Evolutionary conservation across 192 early-diverging fungal genomes (phyloP).

Genomic region (Podila verticillata): DNA sequence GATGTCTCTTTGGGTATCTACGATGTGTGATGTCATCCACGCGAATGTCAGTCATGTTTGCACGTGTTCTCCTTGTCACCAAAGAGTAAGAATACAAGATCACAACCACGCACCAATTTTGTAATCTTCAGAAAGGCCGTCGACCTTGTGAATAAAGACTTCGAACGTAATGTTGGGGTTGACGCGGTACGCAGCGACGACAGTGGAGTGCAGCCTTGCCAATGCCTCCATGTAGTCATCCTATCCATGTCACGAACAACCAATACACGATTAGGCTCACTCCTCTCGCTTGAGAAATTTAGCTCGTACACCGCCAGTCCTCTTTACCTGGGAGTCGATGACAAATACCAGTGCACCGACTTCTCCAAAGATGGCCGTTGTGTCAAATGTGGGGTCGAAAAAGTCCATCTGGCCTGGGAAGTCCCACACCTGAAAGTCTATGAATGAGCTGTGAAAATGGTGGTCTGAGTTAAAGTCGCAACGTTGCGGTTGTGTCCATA

Average conservation of each 20-base stretch:
- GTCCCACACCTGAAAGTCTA: constrained; percentile 91
- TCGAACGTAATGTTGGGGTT: constrained; percentile 91
- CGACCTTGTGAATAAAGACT: constrained; percentile 97
- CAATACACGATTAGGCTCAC: not conserved
- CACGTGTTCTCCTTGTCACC: no score
- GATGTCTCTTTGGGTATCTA: constrained; percentile 94
- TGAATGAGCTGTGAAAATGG: constrained; percentile 66
- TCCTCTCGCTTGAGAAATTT: constrained; percentile 9
- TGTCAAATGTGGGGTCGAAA: constrained; percentile 75
- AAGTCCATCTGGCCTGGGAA: constrained; percentile 91
- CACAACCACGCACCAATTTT: constrained; percentile 75
- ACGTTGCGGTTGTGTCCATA: not conserved
- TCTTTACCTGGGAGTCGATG: constrained; percentile 89
- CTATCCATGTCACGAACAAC: constrained; percentile 20
- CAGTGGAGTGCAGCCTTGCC: constrained; percentile 73
- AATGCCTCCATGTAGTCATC: constrained; percentile 89
- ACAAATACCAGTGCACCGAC: constrained; percentile 89
- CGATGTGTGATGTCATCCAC: not conserved
- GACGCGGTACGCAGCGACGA: constrained; percentile 77
- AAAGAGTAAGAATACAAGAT: no score
- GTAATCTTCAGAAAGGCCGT: constrained; percentile 94
- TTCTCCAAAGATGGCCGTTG: constrained; percentile 72
- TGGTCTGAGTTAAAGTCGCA: not conserved
- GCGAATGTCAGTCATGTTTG: no score
- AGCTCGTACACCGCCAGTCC: not conserved